Evolutionary conservation across 192 early-diverging fungal species (phyloP), one percentile per base, ranked within the genome.

Genomic region (Chytriomyces sp.): DNA sequence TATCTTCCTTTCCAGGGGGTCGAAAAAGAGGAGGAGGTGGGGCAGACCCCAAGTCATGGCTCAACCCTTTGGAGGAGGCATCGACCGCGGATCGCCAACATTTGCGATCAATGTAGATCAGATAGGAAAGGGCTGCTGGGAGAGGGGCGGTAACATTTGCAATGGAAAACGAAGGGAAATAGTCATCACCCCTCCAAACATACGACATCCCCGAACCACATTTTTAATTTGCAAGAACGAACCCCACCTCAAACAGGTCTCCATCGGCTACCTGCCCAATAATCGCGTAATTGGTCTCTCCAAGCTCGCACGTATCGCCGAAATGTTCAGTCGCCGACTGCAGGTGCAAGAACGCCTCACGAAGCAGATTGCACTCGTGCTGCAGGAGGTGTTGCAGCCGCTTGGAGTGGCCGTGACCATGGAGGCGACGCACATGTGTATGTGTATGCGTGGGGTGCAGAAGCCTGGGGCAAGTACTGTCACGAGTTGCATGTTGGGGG

Each of bases 291-390:
- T 99, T 39, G 98, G 98, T 28, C 83, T 99, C 41, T 92, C 90
- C 82, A 99, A 99, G 77, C 85, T 99, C 70, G 98, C 98, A 22
- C 90, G 98, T 31, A 93, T 99, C 70, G 96, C 98, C 22, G 98
- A 99, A 79, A 96, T 98, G 95, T 96, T 99, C 78, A 89, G 90
- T 56, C 89, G 96, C 66, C 83, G 98, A 58, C 83, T 99, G 59
- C 96, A 98, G 82, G 91, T 98, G 4, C 98, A 99, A 83, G 98
- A 99, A 73, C 89, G 98, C 12, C 80, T 99, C 63, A 99, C 98
- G 28, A 98, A 98, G 84, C 98, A 99, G 76, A 90, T 99, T 54
- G 96, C 96, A 2, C 82, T 90, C 41, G 89, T 95, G 8, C 78
- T 99, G 38, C 85, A 93, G 80, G 94, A 96, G 76, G 89, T 96